These are phyloP conservation scores for Meyerozyma athensensis DNA, from an alignment of 1,139 yeast genomes.

Conservation along the genomic window DNA sequence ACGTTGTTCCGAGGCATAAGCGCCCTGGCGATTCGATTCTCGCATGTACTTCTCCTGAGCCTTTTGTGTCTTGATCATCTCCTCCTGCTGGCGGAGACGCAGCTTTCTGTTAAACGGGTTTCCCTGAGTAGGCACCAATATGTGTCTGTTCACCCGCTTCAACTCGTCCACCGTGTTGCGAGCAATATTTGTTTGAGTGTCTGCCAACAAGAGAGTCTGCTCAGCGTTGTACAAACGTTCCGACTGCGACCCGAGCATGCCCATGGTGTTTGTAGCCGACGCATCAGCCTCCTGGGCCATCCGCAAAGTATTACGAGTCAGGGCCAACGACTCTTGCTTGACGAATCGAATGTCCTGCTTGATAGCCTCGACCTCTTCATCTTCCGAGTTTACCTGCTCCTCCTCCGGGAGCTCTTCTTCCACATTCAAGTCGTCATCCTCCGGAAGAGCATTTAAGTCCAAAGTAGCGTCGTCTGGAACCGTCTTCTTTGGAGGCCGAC, in stretches of 20 bases:
- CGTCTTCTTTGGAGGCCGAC: constrained; percentile 21
- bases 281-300: constrained; percentile 93
- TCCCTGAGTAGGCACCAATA: constrained; percentile 73
- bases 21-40: constrained; percentile 37
- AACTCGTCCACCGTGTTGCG: constrained; percentile 81
- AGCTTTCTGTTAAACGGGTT: constrained; percentile 88
- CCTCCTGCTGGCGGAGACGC: constrained; percentile 72
- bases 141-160: constrained; percentile 72
- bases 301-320: constrained; percentile 79
- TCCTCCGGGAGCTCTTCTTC: constrained; percentile 38
- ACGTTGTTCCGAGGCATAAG: constrained; percentile 46
- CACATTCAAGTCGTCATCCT: constrained; percentile 38
- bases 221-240: constrained; percentile 80
- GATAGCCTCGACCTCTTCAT: constrained; percentile 86
- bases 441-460: constrained; percentile 35
- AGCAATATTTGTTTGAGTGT: constrained; percentile 78
- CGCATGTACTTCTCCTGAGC: constrained; percentile 53
- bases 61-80: constrained; percentile 59
- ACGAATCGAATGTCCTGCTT: constrained; percentile 81
- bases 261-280: constrained; percentile 83
- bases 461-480: constrained; percentile 21
- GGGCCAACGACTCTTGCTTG: constrained; percentile 81
- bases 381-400: constrained; percentile 52
- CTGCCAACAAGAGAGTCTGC: constrained; percentile 68
- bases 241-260: constrained; percentile 89